Percentiles rank a stretch among this genome's conserved stretches.
These are phyloP conservation scores for Tillandsia leiboldiana DNA, from an alignment of 176 grass and related monocot genomes.

Conservation along the genomic window DNA sequence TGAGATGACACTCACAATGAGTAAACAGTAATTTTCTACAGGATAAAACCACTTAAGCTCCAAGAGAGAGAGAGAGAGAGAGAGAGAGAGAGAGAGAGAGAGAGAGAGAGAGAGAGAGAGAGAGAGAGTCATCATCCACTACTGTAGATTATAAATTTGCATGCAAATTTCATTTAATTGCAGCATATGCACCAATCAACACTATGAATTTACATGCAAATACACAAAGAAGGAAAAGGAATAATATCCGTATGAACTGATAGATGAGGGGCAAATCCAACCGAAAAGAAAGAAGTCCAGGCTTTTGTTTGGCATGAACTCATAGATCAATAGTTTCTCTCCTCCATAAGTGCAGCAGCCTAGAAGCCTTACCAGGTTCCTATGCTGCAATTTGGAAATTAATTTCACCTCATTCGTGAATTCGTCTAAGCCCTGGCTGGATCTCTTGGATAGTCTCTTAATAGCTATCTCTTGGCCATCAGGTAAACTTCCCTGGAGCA, in stretches of 20 bases:
- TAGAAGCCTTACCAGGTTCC: conserved; percentile 55
- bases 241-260: not conserved
- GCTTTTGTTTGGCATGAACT: conserved; percentile 78
- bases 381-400: conserved; percentile 55
- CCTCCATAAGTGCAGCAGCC: conserved; percentile 65
- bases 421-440: conserved; percentile 45
- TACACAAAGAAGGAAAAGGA: not conserved
- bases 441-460: conserved; percentile 52
- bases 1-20: too few relatives aligned
- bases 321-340: conserved; percentile 68
- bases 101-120: too few relatives aligned
- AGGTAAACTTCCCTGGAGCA: conserved; percentile 39
- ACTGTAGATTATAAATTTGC: too few relatives aligned
- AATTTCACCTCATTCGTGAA: conserved; percentile 65
- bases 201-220: not conserved
- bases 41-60: too few relatives aligned
- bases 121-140: too few relatives aligned
- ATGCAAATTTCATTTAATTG: too few relatives aligned
- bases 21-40: too few relatives aligned
- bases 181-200: not conserved
- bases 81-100: too few relatives aligned
- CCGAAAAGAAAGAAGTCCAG: conserved; percentile 58
- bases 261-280: conserved; percentile 5
- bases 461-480: conserved; percentile 63
- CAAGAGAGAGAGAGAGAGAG: too few relatives aligned